Evolutionary conservation across 2,329 filamentous ascomycete genomes (phyloP), one percentile per base, ranked within the genome.

Genomic region (Colletotrichum incanum): DNA sequence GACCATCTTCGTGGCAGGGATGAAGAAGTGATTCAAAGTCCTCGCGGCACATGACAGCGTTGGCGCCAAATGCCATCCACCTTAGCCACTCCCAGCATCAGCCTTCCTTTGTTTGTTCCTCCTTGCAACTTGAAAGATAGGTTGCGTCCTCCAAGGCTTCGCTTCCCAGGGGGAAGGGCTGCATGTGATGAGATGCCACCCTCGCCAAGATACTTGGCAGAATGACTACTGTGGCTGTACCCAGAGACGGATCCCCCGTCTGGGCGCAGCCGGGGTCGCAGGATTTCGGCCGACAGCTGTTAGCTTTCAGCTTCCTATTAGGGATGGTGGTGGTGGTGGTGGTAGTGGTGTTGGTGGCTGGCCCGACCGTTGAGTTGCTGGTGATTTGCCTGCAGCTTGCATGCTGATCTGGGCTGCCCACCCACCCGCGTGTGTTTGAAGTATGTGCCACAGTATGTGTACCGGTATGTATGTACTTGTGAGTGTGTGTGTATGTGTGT

Each of bases 261-360:
- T 28, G 59, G 65, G 45, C 54, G 9, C 37, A 60, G 58, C 65
- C 52, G 58, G 45, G 69, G 65, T 64, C 28, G 65, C 45, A 58
- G 52, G 50, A 64, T 47, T 60, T 60, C 65, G 69, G 65, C 54
- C 69, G 69, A 64, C 65, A 59, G 52, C 23, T 50, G 43, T 26
- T n/a, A 16, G 52, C 20, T 55, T 20, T 16, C 20, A 50, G 55
- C 41, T 52, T 28, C 61, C 34, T 64, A 6, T 52, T 41, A 18
- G n/a, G 23, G 47, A 41, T 54, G 26, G 47, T 28, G 18, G n/a
- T n/a, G n/a, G n/a, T 20, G 14, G 20, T 28, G 60, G 47, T 26
- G n/a, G 60, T 20, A 14, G 56, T 43, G 34, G 47, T 49, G 31
- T 6, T 52, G 47, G 37, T 16, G 49, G 37, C 26, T 55, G 61